Evolutionary conservation across 176 grass and related monocot species (phyloP).

Genomic region (Paspalum vaginatum): DNA sequence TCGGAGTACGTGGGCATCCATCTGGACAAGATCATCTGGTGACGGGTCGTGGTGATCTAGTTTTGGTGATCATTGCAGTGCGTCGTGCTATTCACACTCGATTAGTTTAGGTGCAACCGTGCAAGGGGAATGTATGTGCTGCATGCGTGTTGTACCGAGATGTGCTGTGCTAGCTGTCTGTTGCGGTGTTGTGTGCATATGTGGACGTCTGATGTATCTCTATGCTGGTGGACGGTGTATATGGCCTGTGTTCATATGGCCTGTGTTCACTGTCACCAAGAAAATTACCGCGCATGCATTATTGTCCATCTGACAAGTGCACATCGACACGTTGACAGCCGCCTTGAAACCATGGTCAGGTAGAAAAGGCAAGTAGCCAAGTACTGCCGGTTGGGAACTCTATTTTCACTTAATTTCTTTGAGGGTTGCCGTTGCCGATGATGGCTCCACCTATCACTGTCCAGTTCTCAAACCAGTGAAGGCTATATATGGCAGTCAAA

Average conservation of each 20-base stretch:
- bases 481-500: too few species aligned
- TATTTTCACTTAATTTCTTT: too few species aligned
- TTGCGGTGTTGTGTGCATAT: not conserved
- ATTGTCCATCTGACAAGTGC: too few species aligned
- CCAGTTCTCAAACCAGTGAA: too few species aligned
- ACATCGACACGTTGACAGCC: not conserved
- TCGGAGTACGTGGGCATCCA: too few species aligned
- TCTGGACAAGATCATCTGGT: not conserved
- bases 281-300: not conserved
- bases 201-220: not conserved
- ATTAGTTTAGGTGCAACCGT: too few species aligned
- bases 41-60: not conserved
- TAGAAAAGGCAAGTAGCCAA: not conserved
- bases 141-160: not conserved
- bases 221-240: not conserved
- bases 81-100: not conserved
- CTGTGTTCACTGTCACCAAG: not conserved
- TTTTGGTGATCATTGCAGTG: not conserved
- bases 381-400: too few species aligned
- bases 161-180: not conserved
- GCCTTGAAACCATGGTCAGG: slow-evolving; percentile 1
- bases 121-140: not conserved
- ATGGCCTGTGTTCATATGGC: too few species aligned
- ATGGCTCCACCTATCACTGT: too few species aligned
- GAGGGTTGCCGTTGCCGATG: too few species aligned